Base-by-base conservation (phyloP, 2,329 filamentous ascomycete species). In the Aspergillus tamarii region DNA sequence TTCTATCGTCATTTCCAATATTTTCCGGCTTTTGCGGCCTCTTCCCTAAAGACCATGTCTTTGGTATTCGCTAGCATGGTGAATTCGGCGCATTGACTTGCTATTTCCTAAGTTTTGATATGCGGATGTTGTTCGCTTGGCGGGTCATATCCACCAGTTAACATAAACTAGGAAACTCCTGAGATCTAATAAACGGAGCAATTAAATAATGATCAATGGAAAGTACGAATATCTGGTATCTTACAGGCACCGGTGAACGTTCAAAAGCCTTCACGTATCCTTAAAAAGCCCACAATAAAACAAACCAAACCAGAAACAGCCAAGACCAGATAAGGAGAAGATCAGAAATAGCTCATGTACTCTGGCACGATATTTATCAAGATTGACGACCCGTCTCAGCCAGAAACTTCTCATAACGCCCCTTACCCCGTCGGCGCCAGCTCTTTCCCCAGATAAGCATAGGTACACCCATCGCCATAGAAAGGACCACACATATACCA, bases 381-480 rank as follows among this genome's bases (percentile, higher is more conserved):
- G n/a, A 21, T 50, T 30, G 36, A 52, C 59, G 57, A 23, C 57
- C 60, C 43, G 66, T 67, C 52, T 74, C 72, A 0, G 64, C 63
- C 55, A 73, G 64, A 61, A 75, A 75, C 57, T 64, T 59, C 59
- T 70, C 67, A 63, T 75, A 75, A 19, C 69, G 67, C 4, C 21
- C 48, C 62, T 72, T 73, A 52, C 71, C 70, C 7, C 64, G 65
- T 30, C 65, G 58, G 21, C 77, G 68, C 76, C 75, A 78, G 10
- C 61, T 62, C 70, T 78, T 78, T 2, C 76, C 76, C 65, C 71
- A 78, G 7, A 72, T 64, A 3, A 72, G 59, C 69, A 76, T 74
- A 4, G 74, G 74, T 4, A 68, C 65, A 1, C 70, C 75, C 52
- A 74, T 67, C 4, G 66, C 61, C 72, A 65, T 65, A 26, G 69